Conservation (phyloP, 169 alveolate genomes). For the Blepharisma undulans region DNA sequence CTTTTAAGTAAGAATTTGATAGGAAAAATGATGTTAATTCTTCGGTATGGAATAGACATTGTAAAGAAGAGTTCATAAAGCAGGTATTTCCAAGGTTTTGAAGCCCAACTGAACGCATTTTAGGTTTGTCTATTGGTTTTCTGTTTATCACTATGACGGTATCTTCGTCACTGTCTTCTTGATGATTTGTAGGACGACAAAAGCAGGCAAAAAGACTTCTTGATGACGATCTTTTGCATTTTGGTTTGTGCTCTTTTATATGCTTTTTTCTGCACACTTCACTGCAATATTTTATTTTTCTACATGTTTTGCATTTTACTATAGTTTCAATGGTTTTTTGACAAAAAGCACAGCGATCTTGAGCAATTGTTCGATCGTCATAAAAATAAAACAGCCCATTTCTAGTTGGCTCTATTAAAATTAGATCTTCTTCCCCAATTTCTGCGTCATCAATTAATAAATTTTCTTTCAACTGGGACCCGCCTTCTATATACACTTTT, state of each 20-base stretch:
- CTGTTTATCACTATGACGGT: background rate
- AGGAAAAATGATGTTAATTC: conserved; percentile 73
- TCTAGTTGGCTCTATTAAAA: background rate
- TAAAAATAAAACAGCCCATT: background rate
- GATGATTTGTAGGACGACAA: background rate
- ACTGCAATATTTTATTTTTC: conserved; percentile 56
- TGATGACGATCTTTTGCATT: conserved; percentile 44
- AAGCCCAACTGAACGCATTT: conserved; percentile 52
- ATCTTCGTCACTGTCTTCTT: background rate
- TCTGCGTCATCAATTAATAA: conserved; percentile 11
- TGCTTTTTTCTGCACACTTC: conserved; percentile 52
- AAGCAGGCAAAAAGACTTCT: background rate
- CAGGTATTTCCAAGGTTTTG: conserved; percentile 85
- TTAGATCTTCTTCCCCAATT: conserved; percentile 3
- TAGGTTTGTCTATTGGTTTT: background rate
- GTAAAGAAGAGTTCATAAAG: conserved; percentile 80
- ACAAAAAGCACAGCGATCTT: background rate
- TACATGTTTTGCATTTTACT: conserved; percentile 38
- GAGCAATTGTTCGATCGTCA: background rate
- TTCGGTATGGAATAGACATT: conserved; percentile 71
- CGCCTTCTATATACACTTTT: background rate
- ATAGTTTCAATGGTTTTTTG: background rate
- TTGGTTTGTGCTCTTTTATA: conserved; percentile 45
- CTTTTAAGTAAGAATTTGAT: conserved; percentile 45
- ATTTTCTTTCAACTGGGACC: background rate